Evolutionary conservation across 805 yeast genomes (phyloP).

Genomic region (Saccharomyces kudriavzevii): DNA sequence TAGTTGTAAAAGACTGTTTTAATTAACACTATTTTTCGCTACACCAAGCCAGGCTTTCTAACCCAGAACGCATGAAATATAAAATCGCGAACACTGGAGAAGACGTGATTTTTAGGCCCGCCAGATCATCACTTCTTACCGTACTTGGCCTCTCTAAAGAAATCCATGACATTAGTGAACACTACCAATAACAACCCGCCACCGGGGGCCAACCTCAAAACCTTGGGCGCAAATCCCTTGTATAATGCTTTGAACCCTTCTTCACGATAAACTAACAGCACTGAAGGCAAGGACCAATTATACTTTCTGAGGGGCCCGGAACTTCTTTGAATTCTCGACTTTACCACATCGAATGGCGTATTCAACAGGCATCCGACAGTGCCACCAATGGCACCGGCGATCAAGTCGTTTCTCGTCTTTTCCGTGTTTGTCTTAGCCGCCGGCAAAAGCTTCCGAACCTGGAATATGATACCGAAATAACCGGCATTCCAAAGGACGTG

Average conservation of each 20-base stretch:
- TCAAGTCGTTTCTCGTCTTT: constrained; percentile 76
- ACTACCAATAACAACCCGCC: constrained; percentile 97
- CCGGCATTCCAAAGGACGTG: constrained; percentile 97
- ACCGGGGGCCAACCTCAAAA: constrained; percentile 95
- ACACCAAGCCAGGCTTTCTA: background rate
- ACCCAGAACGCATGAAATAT: too few species aligned
- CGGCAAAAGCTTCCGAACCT: constrained; percentile 73
- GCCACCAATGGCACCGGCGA: constrained; percentile 95
- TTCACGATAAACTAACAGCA: constrained; percentile 62
- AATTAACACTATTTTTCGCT: background rate
- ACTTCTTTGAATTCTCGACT: constrained; percentile 80
- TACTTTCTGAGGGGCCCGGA: constrained; percentile 49
- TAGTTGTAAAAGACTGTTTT: background rate
- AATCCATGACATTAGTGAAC: constrained; percentile 91
- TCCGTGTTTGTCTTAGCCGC: constrained; percentile 60
- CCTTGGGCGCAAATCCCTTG: constrained; percentile 96
- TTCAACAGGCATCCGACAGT: constrained; percentile 90
- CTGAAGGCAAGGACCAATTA: constrained; percentile 84
- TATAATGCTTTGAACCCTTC: constrained; percentile 90
- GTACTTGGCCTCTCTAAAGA: constrained; percentile 51
- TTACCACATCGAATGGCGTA: constrained; percentile 96
- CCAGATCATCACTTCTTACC: background rate
- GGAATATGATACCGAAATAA: constrained; percentile 90
- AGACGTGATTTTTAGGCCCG: too few species aligned
- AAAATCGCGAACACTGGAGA: too few species aligned